Percentiles rank a stretch among this genome's conserved stretches.
Conservation (phyloP, 371 early-diverging fungal genomes). For the Zopfochytrium polystomum region DNA sequence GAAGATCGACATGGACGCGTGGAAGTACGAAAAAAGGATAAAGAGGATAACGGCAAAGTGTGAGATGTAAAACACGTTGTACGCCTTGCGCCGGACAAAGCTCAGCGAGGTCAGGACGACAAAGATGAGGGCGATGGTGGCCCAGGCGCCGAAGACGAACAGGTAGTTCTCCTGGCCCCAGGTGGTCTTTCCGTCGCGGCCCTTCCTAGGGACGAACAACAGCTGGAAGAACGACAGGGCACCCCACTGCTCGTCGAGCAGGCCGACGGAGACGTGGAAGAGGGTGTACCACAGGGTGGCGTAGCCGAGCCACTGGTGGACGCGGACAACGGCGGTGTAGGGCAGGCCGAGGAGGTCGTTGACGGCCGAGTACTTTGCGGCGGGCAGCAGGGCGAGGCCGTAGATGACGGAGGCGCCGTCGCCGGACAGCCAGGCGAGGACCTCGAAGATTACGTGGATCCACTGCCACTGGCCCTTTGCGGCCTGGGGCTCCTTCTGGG, state of each 20-base stretch:
- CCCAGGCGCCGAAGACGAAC: neutral
- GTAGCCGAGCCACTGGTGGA: constrained; percentile 20
- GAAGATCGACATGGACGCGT: constrained; percentile 25
- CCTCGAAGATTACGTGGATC: constrained; percentile 3
- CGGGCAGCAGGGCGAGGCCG: constrained; percentile 19
- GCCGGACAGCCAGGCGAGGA: constrained; percentile 2
- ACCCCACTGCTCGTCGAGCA: neutral
- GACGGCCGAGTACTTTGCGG: constrained; percentile 12
- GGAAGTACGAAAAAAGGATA: constrained; percentile 24
- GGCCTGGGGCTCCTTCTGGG: neutral
- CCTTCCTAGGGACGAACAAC: neutral
- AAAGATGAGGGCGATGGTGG: constrained; percentile 3
- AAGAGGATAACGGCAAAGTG: constrained; percentile 23
- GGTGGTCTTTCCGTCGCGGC: neutral
- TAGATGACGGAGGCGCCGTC: constrained; percentile 5
- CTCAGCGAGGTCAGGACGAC: constrained; percentile 16
- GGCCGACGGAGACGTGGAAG: neutral
- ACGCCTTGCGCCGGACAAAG: constrained; percentile 20
- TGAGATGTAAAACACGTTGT: constrained; percentile 27
- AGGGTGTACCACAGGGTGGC: neutral
- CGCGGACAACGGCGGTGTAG: constrained; percentile 13
- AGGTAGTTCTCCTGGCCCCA: constrained; percentile 5
- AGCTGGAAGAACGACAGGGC: neutral
- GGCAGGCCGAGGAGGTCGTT: constrained; percentile 13
- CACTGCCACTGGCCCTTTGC: neutral